A percentile compares a stretch with the other conserved stretches of the same genome.
Conservation (phyloP, 805 yeast genomes). For the Lipomyces kockii region DNA sequence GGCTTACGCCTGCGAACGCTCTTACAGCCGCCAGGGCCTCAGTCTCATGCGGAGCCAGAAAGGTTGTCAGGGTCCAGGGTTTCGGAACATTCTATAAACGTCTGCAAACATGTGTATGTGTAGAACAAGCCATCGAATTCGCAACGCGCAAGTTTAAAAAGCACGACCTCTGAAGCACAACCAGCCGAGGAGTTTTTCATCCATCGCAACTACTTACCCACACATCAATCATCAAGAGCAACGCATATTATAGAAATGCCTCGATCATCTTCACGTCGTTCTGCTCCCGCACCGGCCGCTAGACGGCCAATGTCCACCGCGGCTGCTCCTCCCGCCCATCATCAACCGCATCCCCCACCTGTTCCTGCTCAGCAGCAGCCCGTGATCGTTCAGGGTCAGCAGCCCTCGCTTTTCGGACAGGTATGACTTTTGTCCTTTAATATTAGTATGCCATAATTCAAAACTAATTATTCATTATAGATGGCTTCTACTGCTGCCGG, state of each 20-base stretch:
- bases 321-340: conserved; percentile 62
- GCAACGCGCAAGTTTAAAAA: background rate
- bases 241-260: conserved; percentile 33
- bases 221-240: background rate
- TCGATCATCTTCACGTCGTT: conserved; percentile 36
- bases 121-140: too few relatives aligned
- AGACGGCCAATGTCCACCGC: conserved; percentile 78
- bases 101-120: background rate
- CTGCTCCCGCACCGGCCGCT: conserved; percentile 46
- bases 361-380: conserved; percentile 51
- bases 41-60: background rate
- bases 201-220: background rate
- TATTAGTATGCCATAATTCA: background rate
- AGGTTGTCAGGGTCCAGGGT: background rate
- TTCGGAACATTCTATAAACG: conserved; percentile 3
- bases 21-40: too few relatives aligned
- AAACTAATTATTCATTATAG: conserved; percentile 44
- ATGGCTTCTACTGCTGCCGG: conserved; percentile 99
- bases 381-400: conserved; percentile 48
- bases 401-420: conserved; percentile 51
- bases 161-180: background rate
- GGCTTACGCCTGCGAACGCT: background rate
- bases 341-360: conserved; percentile 54
- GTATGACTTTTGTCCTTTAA: conserved; percentile 29
- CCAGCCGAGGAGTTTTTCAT: background rate